Base-by-base conservation (phyloP, 139 green algal genomes). In the Auxenochlorella pyrenoidosa region DNA sequence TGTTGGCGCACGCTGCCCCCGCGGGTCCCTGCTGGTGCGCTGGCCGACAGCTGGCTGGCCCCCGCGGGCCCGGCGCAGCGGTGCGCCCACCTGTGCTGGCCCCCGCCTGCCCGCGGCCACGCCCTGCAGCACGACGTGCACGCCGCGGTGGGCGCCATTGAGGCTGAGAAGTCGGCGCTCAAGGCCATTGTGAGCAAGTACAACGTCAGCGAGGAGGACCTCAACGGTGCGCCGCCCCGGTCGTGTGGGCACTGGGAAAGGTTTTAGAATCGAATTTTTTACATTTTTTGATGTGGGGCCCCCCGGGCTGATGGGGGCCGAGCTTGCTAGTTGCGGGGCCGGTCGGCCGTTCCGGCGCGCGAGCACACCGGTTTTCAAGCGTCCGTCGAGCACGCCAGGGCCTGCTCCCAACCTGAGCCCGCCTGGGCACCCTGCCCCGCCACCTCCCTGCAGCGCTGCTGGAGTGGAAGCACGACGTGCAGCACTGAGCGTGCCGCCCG, bases 111-210 rank as follows among this genome's bases (percentile, higher is more conserved):
- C 72, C 6, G 32, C 3, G 16, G 44, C n/a, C 6, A 4, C 6
- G 19, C 32, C 28, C 66, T 15, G 77, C 63, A 89, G 58, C 44
- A 75, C 65, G 89, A 92, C 83, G 47, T 60, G 32, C 89, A 87
- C 43, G 72, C 79, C 26, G 81, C 86, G 5, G 79, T 40, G 40
- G 86, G 75, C 43, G 65, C 76, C 24, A 32, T 65, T 6, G 86
- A 83, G 58, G 80, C 71, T 0, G 86, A 90, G 41, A 54, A 41
- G 75, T 79, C 60, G 24, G 44, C 73, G 2, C 82, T 90, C 34
- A 71, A 89, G 30, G 43, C 54, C 1, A 91, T 92, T 76, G 83
- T 92, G 13, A 79, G 87, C 54, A 87, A 88, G 63, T 86, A 85
- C 80, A 92, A 92, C 32, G 8, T 92, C 34, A 85, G 36, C 34